Percentiles rank a stretch among this genome's conserved stretches.
Evolutionary conservation across 2,329 filamentous ascomycete species (phyloP).

Genomic region (Alternaria infectoria): DNA sequence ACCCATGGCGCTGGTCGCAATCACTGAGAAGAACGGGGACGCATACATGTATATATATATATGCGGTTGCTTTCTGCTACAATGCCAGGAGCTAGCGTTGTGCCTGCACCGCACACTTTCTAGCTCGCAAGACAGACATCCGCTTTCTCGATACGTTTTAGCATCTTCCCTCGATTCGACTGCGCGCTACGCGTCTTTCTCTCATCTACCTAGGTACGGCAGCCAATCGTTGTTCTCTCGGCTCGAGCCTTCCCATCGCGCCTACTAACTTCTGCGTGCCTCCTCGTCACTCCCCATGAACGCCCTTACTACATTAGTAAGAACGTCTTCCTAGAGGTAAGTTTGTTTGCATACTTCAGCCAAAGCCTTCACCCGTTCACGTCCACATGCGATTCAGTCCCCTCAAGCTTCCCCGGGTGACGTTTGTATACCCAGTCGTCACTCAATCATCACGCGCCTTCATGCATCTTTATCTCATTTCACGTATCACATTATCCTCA

Average conservation of each 20-base stretch:
- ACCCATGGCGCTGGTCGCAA: background rate
- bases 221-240: too few species aligned
- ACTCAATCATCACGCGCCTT: background rate
- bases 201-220: too few species aligned
- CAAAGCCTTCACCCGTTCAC: background rate
- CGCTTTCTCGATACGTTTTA: fast-evolving
- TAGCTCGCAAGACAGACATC: background rate
- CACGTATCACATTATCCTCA: background rate
- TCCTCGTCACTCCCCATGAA: background rate
- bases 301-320: background rate
- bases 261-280: background rate
- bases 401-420: background rate
- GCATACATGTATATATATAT: too few species aligned
- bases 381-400: background rate
- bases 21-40: background rate
- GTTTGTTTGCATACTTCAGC: background rate
- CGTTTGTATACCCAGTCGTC: background rate
- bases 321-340: fast-evolving
- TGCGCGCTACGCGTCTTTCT: background rate
- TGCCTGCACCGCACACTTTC: background rate
- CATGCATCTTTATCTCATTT: background rate
- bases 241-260: background rate
- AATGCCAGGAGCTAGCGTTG: background rate
- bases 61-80: background rate
- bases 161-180: background rate